Evolutionary conservation across 2,329 filamentous ascomycete species (phyloP).

Genomic region (Stagonosporopsis rhizophila): DNA sequence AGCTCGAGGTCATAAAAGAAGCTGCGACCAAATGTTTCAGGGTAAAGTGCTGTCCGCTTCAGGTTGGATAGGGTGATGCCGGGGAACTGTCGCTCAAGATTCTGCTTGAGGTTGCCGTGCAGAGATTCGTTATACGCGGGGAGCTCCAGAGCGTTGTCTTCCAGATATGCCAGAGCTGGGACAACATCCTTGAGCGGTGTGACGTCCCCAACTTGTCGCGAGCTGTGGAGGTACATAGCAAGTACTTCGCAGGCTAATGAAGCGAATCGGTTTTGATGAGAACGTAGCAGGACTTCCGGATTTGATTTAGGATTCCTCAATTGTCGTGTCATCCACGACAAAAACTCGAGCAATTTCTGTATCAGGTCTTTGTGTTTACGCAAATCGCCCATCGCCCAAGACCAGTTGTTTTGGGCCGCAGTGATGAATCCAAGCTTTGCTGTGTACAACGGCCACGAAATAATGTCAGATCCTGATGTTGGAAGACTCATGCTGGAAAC

Average conservation of each 20-base stretch:
- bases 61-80: constrained; percentile 78
- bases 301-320: constrained; percentile 34
- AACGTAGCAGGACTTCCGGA: constrained; percentile 31
- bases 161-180: constrained; percentile 78
- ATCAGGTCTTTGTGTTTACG: constrained; percentile 78
- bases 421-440: constrained; percentile 87
- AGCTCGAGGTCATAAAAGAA: constrained; percentile 86
- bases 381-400: constrained; percentile 86
- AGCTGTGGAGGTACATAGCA: constrained; percentile 87
- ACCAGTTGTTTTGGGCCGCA: constrained; percentile 91
- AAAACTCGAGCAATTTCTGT: constrained; percentile 72
- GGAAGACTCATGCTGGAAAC: constrained; percentile 71
- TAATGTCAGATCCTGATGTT: constrained; percentile 54
- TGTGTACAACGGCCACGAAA: constrained; percentile 62
- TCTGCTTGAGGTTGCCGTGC: constrained; percentile 83
- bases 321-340: constrained; percentile 56
- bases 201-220: constrained; percentile 75
- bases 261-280: constrained; percentile 65
- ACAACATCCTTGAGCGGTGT: constrained; percentile 74
- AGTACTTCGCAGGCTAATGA: constrained; percentile 86
- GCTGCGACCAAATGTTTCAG: constrained; percentile 71
- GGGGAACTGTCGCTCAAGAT: constrained; percentile 80
- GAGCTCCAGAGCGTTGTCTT: constrained; percentile 79
- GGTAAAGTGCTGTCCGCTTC: constrained; percentile 74
- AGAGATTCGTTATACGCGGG: constrained; percentile 85